Evolutionary conservation across 2,329 filamentous ascomycete genomes (phyloP).

Genomic region (Achaetomium macrosporum): DNA sequence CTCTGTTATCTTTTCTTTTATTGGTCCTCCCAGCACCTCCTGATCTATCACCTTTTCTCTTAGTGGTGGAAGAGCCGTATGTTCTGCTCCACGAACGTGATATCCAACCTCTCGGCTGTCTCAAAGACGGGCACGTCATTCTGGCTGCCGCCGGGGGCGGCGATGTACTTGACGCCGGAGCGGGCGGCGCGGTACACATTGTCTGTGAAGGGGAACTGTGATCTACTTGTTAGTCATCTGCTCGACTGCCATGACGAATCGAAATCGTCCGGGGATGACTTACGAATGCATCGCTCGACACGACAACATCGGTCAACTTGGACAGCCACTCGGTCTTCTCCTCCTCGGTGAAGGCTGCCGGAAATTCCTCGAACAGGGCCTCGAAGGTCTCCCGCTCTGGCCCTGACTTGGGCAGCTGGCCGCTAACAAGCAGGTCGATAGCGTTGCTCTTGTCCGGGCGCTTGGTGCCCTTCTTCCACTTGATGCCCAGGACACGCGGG

Average conservation of each 20-base stretch:
- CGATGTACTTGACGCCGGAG: slow-evolving; percentile 92
- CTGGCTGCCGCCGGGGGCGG: slow-evolving; percentile 84
- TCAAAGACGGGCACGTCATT: slow-evolving; percentile 78
- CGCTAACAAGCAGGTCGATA: slow-evolving; percentile 90
- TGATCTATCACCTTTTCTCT: slow-evolving; percentile 13
- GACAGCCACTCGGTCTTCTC: slow-evolving; percentile 83
- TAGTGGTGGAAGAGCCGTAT: slow-evolving; percentile 94
- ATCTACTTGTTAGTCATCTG: slow-evolving; percentile 1
- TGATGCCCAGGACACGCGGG: slow-evolving; percentile 76
- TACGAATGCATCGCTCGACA: slow-evolving; percentile 94
- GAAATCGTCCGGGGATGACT: slow-evolving; percentile 33
- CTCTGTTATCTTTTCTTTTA: slow-evolving; percentile 6
- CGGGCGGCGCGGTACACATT: slow-evolving; percentile 89
- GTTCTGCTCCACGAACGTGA: slow-evolving; percentile 94
- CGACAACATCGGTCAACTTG: slow-evolving; percentile 74
- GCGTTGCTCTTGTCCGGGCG: slow-evolving; percentile 96
- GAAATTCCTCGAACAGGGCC: slow-evolving; percentile 83
- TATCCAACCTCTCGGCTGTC: slow-evolving; percentile 84
- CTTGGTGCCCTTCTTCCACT: slow-evolving; percentile 98
- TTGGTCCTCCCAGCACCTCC: neutral
- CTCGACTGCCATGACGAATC: neutral
- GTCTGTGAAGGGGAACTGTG: slow-evolving; percentile 92
- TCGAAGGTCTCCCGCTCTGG: slow-evolving; percentile 84
- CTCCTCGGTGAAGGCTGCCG: slow-evolving; percentile 70
- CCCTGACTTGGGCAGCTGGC: slow-evolving; percentile 76